Evolutionary conservation across 2,329 filamentous ascomycete species (phyloP), one percentile per base, ranked within the genome.

Genomic region (Ploettnerulaceae sp.): DNA sequence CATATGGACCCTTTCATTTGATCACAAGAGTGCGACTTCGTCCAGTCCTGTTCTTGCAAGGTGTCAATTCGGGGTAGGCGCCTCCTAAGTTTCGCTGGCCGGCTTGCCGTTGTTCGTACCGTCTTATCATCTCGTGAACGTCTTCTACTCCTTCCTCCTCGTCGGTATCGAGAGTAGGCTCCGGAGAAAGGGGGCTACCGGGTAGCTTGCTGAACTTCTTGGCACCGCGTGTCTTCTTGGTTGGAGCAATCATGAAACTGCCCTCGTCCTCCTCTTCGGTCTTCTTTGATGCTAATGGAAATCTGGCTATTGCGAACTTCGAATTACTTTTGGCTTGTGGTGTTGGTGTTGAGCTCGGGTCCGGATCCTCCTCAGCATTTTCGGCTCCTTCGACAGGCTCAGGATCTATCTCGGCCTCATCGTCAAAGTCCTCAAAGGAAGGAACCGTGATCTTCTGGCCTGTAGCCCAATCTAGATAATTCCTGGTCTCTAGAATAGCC

Each of bases 401-500:
- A 7, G 20, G 18, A 4, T 33, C 34, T 15, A 45, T 28, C 5
- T 45, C 49, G n/a, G n/a, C n/a, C 21, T 47, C 45, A 17, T 47
- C 36, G 8, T 32, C 26, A 11, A 45, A 47, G 6, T 51, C 34
- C 3, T 47, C 42, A 28, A 40, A 34, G 15, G 39, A 36, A 14
- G 18, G 37, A 8, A 34, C 18, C 8, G 41, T 48, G 22, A 33
- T 61, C 41, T 59, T 61, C 28, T 61, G 58, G 8, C 59, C 59
- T 8, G 58, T 61, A 4, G 58, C 58, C 59, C 60, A 62, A 41
- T 62, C 60, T 4, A 61, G 41, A 2, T 45, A 45, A 21, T 57
- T 37, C 17, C 56, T 52, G 4, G 42, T 56, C n/a, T 48, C 33
- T 22, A 40, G 24, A 8, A 62, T 62, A 1, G 50, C 36, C 7